Percentiles rank a stretch among this genome's conserved stretches.
These are phyloP conservation scores for Zymoseptoria pseudotritici DNA, from an alignment of 2,329 filamentous ascomycete genomes.

Conservation along the genomic window DNA sequence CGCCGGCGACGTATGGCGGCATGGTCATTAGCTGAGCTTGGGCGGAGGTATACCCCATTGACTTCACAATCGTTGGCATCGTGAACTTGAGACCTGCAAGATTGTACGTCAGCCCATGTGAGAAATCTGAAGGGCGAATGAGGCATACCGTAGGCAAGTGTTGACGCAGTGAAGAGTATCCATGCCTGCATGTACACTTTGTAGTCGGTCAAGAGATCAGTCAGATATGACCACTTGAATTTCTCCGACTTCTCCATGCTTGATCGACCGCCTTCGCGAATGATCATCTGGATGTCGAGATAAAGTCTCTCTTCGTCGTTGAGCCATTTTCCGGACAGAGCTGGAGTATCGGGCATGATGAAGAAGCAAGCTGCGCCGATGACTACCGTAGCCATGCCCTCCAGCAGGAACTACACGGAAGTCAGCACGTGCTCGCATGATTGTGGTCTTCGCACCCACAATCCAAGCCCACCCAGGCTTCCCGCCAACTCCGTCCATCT, in stretches of 20 bases:
- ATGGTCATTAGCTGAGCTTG: constrained; percentile 23
- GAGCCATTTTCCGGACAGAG: constrained; percentile 24
- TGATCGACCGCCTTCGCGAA: constrained; percentile 13
- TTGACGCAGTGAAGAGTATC: constrained; percentile 17
- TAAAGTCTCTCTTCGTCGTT: constrained; percentile 16
- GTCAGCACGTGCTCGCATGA: too few species aligned
- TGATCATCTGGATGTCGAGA: constrained; percentile 14
- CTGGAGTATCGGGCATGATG: constrained; percentile 45
- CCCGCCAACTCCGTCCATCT: constrained; percentile 37
- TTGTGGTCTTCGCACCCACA: too few species aligned
- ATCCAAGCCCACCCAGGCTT: constrained; percentile 1
- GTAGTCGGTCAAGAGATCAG: constrained; percentile 17
- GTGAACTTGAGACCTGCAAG: constrained; percentile 9
- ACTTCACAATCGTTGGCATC: constrained; percentile 14
- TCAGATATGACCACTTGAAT: constrained; percentile 20
- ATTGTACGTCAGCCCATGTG: too few species aligned
- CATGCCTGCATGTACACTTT: constrained; percentile 19
- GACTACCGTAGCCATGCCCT: constrained; percentile 47
- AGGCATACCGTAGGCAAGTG: constrained; percentile 20
- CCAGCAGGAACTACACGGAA: constrained; percentile 42
- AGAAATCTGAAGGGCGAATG: too few species aligned
- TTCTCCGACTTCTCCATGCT: constrained; percentile 15
- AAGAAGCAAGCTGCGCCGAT: constrained; percentile 48
- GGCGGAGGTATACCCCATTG: constrained; percentile 11
- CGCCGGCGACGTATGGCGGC: constrained; percentile 27